Evolutionary conservation across 2,329 filamentous ascomycete species (phyloP).

Genomic region (Pseudocercospora fuligena): DNA sequence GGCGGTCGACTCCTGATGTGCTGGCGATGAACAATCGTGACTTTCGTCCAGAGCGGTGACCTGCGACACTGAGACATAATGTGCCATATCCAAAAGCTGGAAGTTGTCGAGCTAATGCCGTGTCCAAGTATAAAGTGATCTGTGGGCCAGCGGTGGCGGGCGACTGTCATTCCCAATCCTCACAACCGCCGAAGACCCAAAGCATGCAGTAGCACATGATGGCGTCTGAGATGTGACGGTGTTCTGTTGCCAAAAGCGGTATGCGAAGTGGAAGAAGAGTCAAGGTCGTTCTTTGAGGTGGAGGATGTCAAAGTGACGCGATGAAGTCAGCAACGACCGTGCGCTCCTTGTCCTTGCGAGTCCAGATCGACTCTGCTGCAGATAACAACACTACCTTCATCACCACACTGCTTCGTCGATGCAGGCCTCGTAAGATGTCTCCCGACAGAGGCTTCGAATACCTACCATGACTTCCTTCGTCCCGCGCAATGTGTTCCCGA

Average conservation of each 20-base stretch:
- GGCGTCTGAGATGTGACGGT: not conserved
- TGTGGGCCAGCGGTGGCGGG: not conserved
- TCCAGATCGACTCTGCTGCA: not conserved
- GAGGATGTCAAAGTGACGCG: not conserved
- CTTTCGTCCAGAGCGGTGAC: not conserved
- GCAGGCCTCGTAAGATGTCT: conserved; percentile 22
- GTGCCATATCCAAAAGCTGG: not conserved
- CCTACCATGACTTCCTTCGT: conserved; percentile 61
- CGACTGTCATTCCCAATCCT: conserved; percentile 2
- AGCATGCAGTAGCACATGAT: conserved; percentile 12
- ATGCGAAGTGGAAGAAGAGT: not conserved
- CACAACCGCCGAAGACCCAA: conserved; percentile 4
- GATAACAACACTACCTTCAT: not conserved
- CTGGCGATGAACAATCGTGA: conserved; percentile 11
- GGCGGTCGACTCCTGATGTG: not conserved
- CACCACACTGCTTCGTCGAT: conserved; percentile 1
- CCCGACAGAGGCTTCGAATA: conserved; percentile 23
- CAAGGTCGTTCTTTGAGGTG: not conserved
- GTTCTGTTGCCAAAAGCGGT: not conserved
- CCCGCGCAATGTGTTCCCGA: conserved; percentile 74
- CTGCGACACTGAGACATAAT: not conserved
- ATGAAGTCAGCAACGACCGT: conserved; percentile 3
- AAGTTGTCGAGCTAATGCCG: not conserved
- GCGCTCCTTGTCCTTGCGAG: not conserved
- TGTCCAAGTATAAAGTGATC: not conserved